Evolutionary conservation across 257 asterid genomes (phyloP).

Genomic region (Ehretia macrophylla): DNA sequence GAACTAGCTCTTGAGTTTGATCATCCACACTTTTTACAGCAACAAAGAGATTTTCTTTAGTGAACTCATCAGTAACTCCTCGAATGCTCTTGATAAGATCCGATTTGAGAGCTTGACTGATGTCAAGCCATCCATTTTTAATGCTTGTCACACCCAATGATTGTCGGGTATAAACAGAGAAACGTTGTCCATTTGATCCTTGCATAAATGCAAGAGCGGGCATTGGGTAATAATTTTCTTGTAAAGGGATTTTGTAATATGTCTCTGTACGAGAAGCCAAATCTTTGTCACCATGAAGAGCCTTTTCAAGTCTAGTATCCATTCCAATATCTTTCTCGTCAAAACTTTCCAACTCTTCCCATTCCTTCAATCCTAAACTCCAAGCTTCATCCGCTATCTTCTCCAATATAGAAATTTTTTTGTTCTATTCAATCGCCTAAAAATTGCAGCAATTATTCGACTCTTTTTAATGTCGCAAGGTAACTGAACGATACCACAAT

Average conservation of each 20-base stretch:
- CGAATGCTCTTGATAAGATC: too few species aligned
- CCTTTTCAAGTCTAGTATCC: constrained; percentile 65
- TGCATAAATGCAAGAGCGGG: constrained; percentile 91
- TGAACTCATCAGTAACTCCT: too few species aligned
- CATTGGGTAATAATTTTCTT: constrained; percentile 96
- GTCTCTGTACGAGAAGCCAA: too few species aligned
- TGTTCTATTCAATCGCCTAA: constrained; percentile 45
- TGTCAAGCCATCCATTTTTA: constrained; percentile 78
- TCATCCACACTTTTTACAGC: too few species aligned
- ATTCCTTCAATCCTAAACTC: constrained; percentile 78
- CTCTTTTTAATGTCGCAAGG: too few species aligned
- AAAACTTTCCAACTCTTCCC: constrained; percentile 74
- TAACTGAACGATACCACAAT: too few species aligned
- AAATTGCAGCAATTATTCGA: constrained; percentile 58
- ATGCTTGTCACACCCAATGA: constrained; percentile 88
- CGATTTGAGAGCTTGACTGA: too few species aligned
- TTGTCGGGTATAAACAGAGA: constrained; percentile 83
- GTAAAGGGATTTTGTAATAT: constrained; percentile 86
- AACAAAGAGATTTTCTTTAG: too few species aligned
- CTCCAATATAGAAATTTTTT: constrained; percentile 54
- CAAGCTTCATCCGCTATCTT: constrained; percentile 90
- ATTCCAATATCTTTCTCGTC: constrained; percentile 55
- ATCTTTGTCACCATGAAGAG: too few species aligned
- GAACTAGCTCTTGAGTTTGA: too few species aligned
- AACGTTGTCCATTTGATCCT: constrained; percentile 62